phyloP scores from a whole-genome alignment of 2,329 filamentous ascomycete genomes.

The Xylariomycetidae sp. region DNA sequence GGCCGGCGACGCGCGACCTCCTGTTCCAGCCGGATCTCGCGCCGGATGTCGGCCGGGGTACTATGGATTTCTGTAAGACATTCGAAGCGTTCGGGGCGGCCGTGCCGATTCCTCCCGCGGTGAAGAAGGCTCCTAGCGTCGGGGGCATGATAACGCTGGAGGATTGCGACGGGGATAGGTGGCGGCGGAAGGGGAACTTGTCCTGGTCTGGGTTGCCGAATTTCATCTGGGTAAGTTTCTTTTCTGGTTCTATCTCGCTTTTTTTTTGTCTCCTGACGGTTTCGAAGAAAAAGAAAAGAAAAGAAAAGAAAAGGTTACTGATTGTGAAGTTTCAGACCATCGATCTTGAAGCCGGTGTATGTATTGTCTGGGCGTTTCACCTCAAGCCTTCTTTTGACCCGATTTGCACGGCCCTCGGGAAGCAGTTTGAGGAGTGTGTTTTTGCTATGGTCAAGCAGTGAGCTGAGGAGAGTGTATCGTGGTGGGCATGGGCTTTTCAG shows the following conservation, averaged over 20 bases:
- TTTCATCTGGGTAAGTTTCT: constrained; percentile 38
- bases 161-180: constrained; percentile 12
- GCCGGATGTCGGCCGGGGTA: constrained; percentile 20
- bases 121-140: constrained; percentile 27
- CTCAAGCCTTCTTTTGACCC: constrained; percentile 9
- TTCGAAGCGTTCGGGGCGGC: constrained; percentile 22
- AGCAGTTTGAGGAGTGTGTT: constrained; percentile 12
- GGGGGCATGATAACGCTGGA: constrained; percentile 8
- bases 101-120: constrained; percentile 21
- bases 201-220: constrained; percentile 38
- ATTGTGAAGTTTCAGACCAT: constrained; percentile 18
- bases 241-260: not conserved
- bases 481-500: too few species aligned
- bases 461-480: too few species aligned
- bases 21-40: constrained; percentile 46
- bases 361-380: constrained; percentile 15
- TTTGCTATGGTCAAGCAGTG: constrained; percentile 8
- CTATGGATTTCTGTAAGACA: constrained; percentile 6
- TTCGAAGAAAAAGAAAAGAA: too few species aligned
- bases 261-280: too few species aligned
- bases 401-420: constrained; percentile 7
- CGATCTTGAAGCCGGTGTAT: constrained; percentile 33
- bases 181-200: constrained; percentile 11
- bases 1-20: constrained; percentile 32
- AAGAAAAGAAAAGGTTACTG: constrained; percentile 12